These are phyloP conservation scores for Podospora didyma DNA, from an alignment of 495 filamentous ascomycete species.

Conservation along the genomic window DNA sequence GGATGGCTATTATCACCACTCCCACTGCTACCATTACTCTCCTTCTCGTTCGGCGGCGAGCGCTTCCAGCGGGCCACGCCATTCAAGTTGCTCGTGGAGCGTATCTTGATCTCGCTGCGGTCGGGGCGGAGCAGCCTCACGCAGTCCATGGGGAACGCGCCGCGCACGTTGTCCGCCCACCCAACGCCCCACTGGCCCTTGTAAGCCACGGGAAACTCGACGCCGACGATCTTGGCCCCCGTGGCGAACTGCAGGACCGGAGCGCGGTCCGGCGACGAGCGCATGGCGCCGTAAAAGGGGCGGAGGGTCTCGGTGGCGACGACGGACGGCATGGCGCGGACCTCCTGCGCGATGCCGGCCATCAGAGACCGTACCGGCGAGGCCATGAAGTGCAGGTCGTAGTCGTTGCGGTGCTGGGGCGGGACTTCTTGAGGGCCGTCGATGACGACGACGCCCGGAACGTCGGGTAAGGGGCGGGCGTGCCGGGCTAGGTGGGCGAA, in stretches of 20 bases:
- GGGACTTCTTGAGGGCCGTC: slow-evolving; percentile 21
- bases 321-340: slow-evolving; percentile 31
- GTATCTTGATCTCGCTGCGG: slow-evolving; percentile 21
- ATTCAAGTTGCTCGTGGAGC: slow-evolving; percentile 26
- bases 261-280: slow-evolving; percentile 33
- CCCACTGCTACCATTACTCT: slow-evolving; percentile 8
- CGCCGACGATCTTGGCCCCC: slow-evolving; percentile 40
- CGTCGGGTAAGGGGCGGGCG: slow-evolving; percentile 35
- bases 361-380: slow-evolving; percentile 26
- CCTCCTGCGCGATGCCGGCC: slow-evolving; percentile 25
- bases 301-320: slow-evolving; percentile 30
- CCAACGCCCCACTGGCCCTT: slow-evolving; percentile 45
- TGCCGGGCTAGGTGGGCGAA: slow-evolving; percentile 39
- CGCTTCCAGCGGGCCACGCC: slow-evolving; percentile 44
- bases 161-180: slow-evolving; percentile 42
- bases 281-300: slow-evolving; percentile 24
- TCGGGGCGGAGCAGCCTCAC: slow-evolving; percentile 36
- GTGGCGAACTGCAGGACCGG: slow-evolving; percentile 35
- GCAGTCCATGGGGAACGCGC: slow-evolving; percentile 36
- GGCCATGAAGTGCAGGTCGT: slow-evolving; percentile 42
- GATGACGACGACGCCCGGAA: slow-evolving; percentile 37
- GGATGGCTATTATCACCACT: no score
- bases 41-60: slow-evolving; percentile 38
- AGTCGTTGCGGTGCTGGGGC: slow-evolving; percentile 31
- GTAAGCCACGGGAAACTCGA: slow-evolving; percentile 42